Evolutionary conservation across 768 basidiomycete species (phyloP).

Genomic region (Pulveroboletus sp.): DNA sequence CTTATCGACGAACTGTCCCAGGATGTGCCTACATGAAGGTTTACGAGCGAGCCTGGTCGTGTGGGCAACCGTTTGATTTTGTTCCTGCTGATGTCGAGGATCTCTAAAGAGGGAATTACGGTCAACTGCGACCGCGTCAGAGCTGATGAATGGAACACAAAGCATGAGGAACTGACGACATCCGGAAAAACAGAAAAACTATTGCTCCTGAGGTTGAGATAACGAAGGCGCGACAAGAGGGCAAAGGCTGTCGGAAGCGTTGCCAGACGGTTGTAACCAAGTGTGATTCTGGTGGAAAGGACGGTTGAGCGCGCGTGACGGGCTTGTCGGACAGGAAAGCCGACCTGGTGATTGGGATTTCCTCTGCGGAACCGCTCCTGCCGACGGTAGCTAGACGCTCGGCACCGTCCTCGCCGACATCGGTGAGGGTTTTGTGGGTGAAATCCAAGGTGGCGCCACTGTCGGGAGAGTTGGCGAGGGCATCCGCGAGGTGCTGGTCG

Average conservation of each 20-base stretch:
- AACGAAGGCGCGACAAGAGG: slow-evolving; percentile 68
- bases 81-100: slow-evolving; percentile 92
- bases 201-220: slow-evolving; percentile 86
- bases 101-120: slow-evolving; percentile 82
- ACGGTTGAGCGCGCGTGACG: slow-evolving; percentile 5
- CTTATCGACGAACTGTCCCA: background rate
- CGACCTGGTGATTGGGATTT: slow-evolving; percentile 59
- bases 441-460: slow-evolving; percentile 81
- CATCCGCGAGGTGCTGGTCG: slow-evolving; percentile 59
- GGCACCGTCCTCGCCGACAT: slow-evolving; percentile 71
- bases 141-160: background rate
- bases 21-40: slow-evolving; percentile 61
- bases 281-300: slow-evolving; percentile 59
- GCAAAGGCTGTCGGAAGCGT: slow-evolving; percentile 74
- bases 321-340: slow-evolving; percentile 17
- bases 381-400: slow-evolving; percentile 68
- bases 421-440: slow-evolving; percentile 70
- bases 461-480: slow-evolving; percentile 64
- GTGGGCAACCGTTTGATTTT: slow-evolving; percentile 77
- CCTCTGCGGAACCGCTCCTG: slow-evolving; percentile 44
- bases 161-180: slow-evolving; percentile 55
- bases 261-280: slow-evolving; percentile 80
- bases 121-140: slow-evolving; percentile 56
- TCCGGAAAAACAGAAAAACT: slow-evolving; percentile 77
- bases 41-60: slow-evolving; percentile 71